Evolutionary conservation across 352 stramenopile species (phyloP), one percentile per base, ranked within the genome.

Genomic region (Nothophytophthora sp.): DNA sequence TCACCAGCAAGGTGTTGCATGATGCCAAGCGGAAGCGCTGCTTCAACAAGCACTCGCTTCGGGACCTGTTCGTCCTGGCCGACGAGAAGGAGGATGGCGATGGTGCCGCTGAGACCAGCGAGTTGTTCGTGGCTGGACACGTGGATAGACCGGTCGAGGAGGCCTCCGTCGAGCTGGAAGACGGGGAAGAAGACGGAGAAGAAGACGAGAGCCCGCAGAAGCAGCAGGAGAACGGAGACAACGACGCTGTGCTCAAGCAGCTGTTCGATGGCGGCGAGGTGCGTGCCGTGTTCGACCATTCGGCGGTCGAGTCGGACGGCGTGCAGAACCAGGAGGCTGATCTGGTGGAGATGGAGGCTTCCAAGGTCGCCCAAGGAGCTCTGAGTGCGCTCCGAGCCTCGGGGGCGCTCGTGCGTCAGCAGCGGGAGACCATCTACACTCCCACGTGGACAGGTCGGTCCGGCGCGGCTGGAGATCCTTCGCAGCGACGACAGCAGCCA

Each of bases 1-100:
- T 99, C 15, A 98, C 96, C 0, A 98, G 98, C 57, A 97, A 97
- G 48, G 91, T 99, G 2, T 69, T 99, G 35, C 91, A 97, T 34
- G 96, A 99, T 62, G 90, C 96, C 22, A 98, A 98, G 56, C 96
- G 98, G 50, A 95, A 95, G 64, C 82, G 96, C 0, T 96, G 98
- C 23, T 99, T 99, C 61, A 98, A 97, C 47, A 92, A 98, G 38
- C 95, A 97, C 57, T 93, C 98, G 48, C 71, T 99, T 30, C 86
- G 86, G 12, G 96, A 99, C 63, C 60, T 99, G 11, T 99, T 99
- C 68, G 89, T 96, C 5, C 70, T 99, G 9, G 87, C 65, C 0
- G 67, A 83, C 25, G 63, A 87, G 30, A 70, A 69, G 42, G 56
- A 70, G 18, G 67, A 85, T 39, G 55, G 73, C 0, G 72, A 90